A percentile compares a stretch with the other conserved stretches of the same genome.
Evolutionary conservation across 2,329 filamentous ascomycete genomes (phyloP).

Genomic region (Helicocarpus griseus): DNA sequence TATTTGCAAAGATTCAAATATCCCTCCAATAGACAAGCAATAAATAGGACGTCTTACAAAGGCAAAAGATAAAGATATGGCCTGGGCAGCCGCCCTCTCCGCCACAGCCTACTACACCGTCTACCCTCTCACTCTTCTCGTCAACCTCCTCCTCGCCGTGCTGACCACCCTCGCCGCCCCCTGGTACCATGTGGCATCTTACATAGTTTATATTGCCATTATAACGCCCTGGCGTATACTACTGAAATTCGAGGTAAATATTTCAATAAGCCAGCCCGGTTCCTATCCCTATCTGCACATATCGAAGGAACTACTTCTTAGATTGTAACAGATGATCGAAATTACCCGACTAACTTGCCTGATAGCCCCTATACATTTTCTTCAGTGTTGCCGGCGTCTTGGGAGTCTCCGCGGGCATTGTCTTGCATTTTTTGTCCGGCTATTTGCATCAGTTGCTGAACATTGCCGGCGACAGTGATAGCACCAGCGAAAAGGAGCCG

Average conservation of each 20-base stretch:
- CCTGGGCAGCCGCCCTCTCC: slow-evolving; percentile 15
- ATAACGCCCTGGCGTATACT: slow-evolving; percentile 42
- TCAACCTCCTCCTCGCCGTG: slow-evolving; percentile 29
- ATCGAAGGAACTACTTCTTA: too few species aligned
- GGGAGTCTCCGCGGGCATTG: slow-evolving; percentile 53
- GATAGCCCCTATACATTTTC: slow-evolving; percentile 41
- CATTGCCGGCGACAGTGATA: background rate
- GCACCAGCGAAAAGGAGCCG: background rate
- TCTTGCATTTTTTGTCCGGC: slow-evolving; percentile 49
- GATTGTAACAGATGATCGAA: background rate
- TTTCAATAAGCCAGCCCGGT: too few species aligned
- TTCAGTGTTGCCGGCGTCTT: slow-evolving; percentile 58
- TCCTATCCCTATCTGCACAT: too few species aligned
- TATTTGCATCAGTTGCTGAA: slow-evolving; percentile 7
- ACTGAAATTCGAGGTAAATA: slow-evolving; percentile 46
- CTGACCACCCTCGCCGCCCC: slow-evolving; percentile 36
- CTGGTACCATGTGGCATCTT: slow-evolving; percentile 39
- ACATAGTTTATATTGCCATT: slow-evolving; percentile 31
- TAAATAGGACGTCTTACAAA: background rate
- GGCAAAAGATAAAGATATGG: slow-evolving; percentile 5
- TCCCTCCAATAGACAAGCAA: too few species aligned
- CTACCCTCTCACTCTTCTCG: slow-evolving; percentile 30
- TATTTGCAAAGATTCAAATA: background rate
- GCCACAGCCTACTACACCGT: slow-evolving; percentile 27
- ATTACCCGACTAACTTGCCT: background rate